These are phyloP conservation scores for Diplogelasinospora grovesii DNA, from an alignment of 495 filamentous ascomycete species.

Conservation along the genomic window DNA sequence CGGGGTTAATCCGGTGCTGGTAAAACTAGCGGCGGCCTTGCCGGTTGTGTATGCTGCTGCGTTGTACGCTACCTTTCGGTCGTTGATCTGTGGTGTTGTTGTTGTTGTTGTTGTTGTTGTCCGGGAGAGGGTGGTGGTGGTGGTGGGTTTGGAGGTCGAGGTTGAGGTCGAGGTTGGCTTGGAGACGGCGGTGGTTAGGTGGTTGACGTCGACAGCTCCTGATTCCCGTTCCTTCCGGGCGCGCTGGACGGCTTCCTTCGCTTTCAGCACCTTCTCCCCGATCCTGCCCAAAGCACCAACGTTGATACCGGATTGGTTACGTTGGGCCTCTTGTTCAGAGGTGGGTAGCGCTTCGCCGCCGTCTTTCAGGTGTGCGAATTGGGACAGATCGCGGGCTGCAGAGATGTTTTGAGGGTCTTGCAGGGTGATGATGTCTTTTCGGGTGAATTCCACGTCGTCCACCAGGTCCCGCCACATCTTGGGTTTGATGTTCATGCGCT, in stretches of 20 bases:
- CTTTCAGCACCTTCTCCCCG: slow-evolving; percentile 81
- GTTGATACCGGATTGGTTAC: slow-evolving; percentile 61
- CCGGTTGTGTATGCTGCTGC: slow-evolving; percentile 87
- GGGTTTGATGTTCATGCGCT: slow-evolving; percentile 92
- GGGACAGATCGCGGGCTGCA: slow-evolving; percentile 73
- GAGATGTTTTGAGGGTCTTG: slow-evolving; percentile 95
- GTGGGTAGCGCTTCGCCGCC: slow-evolving; percentile 64
- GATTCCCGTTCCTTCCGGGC: slow-evolving; percentile 52
- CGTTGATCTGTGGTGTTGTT: slow-evolving; percentile 35
- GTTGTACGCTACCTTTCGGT: slow-evolving; percentile 62
- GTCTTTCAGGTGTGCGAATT: slow-evolving; percentile 85
- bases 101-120: neutral
- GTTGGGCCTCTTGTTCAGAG: slow-evolving; percentile 41
- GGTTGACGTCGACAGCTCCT: slow-evolving; percentile 44
- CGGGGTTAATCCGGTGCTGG: slow-evolving; percentile 86
- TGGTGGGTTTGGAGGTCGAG: slow-evolving; percentile 5
- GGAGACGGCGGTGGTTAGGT: slow-evolving; percentile 34
- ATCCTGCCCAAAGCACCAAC: slow-evolving; percentile 65
- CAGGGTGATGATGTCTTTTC: slow-evolving; percentile 91
- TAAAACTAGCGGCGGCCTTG: slow-evolving; percentile 87
- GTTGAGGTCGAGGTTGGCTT: slow-evolving; percentile 30
- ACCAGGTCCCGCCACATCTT: slow-evolving; percentile 95
- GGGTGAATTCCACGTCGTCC: slow-evolving; percentile 76
- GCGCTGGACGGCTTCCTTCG: slow-evolving; percentile 83
- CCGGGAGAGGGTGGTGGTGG: slow-evolving; percentile 3